Evolutionary conservation across 352 stramenopile genomes (phyloP).

Genomic region (Phytopythium helicoides): DNA sequence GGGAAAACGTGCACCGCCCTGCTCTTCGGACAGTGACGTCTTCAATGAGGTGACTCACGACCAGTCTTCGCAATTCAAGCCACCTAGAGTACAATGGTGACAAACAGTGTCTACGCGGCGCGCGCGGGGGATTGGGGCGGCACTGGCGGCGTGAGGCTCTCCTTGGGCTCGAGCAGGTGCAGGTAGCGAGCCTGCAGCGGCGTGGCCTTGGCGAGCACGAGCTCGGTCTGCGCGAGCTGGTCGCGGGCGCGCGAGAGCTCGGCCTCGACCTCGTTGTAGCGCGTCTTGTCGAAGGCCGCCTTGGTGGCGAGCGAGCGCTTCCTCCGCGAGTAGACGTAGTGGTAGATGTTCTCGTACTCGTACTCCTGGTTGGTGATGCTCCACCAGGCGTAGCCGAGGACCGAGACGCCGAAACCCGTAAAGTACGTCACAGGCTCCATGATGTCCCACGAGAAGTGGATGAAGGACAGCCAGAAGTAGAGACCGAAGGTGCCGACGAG

Average conservation of each 20-base stretch:
- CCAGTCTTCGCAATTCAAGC: no score
- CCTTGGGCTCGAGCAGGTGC: slow-evolving; percentile 45
- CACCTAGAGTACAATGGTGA: no score
- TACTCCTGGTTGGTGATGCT: slow-evolving; percentile 85
- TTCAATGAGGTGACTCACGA: no score
- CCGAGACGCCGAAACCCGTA: slow-evolving; percentile 74
- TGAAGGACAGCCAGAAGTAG: slow-evolving; percentile 88
- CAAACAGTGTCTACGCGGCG: slow-evolving; percentile 4
- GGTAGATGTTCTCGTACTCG: slow-evolving; percentile 87
- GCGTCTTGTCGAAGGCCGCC: slow-evolving; percentile 54
- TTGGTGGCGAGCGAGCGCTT: slow-evolving; percentile 52
- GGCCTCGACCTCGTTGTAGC: slow-evolving; percentile 37
- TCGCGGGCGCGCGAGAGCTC: slow-evolving; percentile 32
- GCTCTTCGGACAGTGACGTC: no score
- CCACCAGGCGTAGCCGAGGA: slow-evolving; percentile 84
- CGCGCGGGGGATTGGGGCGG: neutral
- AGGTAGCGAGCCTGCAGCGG: slow-evolving; percentile 69
- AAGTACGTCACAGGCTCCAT: slow-evolving; percentile 91
- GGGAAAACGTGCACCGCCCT: no score
- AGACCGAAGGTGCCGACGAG: slow-evolving; percentile 77
- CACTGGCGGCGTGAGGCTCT: slow-evolving; percentile 17
- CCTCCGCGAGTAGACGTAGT: slow-evolving; percentile 77
- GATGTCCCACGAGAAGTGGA: slow-evolving; percentile 90
- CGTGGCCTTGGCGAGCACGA: slow-evolving; percentile 65
- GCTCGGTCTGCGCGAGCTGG: slow-evolving; percentile 46